These are phyloP conservation scores for Pythium aristosporum DNA, from an alignment of 352 stramenopile species.

Conservation along the genomic window DNA sequence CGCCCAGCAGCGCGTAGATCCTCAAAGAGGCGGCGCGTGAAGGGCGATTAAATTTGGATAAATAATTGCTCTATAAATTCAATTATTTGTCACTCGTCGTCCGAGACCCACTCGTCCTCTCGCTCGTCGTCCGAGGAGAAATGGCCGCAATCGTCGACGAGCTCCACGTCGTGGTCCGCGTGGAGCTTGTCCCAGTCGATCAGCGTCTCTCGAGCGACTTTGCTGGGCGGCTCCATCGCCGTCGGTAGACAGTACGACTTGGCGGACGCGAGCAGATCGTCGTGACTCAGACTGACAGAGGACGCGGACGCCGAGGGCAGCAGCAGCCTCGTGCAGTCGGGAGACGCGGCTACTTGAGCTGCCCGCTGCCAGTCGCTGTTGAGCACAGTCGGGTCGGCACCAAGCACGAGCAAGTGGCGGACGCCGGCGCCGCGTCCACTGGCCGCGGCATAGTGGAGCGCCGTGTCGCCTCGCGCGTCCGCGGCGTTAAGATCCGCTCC, in stretches of 20 bases:
- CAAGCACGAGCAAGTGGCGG: conserved; percentile 39
- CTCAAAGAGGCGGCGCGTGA: neutral
- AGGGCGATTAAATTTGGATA: too few species aligned
- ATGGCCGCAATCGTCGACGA: conserved; percentile 69
- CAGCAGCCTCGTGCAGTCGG: conserved; percentile 48
- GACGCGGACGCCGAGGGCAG: neutral
- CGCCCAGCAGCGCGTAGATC: neutral
- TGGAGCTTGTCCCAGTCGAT: conserved; percentile 68
- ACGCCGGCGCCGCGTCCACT: conserved; percentile 41
- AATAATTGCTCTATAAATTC: too few species aligned
- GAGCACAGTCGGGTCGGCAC: conserved; percentile 42
- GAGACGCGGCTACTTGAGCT: conserved; percentile 43
- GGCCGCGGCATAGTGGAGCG: conserved; percentile 66
- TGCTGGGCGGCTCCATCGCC: neutral
- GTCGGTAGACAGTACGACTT: conserved; percentile 26
- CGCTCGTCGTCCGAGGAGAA: conserved; percentile 57
- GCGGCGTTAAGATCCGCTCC: conserved; percentile 26
- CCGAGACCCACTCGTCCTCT: neutral
- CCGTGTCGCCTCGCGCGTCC: conserved; percentile 66
- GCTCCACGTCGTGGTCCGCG: conserved; percentile 61
- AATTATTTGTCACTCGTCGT: neutral
- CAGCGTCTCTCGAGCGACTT: neutral
- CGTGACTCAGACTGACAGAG: neutral
- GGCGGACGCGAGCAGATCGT: conserved; percentile 10
- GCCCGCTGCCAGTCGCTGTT: conserved; percentile 65